These are phyloP conservation scores for Acanthamoeba royreba DNA, from an alignment of 208 protist genomes.

Conservation along the genomic window DNA sequence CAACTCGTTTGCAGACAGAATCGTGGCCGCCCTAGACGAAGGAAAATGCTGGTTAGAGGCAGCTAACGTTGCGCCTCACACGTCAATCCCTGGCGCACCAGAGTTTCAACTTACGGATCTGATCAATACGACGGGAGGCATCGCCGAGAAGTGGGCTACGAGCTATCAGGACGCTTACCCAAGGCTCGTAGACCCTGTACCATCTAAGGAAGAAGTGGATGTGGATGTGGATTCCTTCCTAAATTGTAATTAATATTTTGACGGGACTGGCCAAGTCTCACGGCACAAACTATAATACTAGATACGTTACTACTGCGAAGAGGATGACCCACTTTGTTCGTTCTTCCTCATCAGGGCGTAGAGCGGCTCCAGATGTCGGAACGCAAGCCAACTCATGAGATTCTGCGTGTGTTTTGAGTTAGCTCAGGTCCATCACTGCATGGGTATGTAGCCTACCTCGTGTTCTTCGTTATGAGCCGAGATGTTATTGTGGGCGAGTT, in stretches of 20 bases:
- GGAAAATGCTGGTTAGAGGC: no score
- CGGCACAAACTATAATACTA: not conserved
- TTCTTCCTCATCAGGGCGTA: not conserved
- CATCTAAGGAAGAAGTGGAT: not conserved
- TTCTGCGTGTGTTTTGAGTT: no score
- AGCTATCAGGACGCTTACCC: no score
- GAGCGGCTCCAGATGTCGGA: not conserved
- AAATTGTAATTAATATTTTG: no score
- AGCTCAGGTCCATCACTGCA: no score
- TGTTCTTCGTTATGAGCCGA: conserved; percentile 31
- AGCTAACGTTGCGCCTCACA: no score
- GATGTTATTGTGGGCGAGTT: conserved; percentile 19
- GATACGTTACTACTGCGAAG: not conserved
- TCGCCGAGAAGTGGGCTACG: no score
- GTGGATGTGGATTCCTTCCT: not conserved
- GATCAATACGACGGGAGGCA: no score
- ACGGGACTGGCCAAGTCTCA: not conserved
- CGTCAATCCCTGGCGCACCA: no score
- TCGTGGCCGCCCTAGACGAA: no score
- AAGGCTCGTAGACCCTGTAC: not conserved
- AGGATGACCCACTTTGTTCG: not conserved
- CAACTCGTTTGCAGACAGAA: no score
- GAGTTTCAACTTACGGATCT: no score
- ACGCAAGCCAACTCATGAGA: conserved; percentile 13
- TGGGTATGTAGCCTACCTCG: not conserved